Conservation (phyloP, 2,329 filamentous ascomycete genomes). For the Phaeosphaeria sp. region DNA sequence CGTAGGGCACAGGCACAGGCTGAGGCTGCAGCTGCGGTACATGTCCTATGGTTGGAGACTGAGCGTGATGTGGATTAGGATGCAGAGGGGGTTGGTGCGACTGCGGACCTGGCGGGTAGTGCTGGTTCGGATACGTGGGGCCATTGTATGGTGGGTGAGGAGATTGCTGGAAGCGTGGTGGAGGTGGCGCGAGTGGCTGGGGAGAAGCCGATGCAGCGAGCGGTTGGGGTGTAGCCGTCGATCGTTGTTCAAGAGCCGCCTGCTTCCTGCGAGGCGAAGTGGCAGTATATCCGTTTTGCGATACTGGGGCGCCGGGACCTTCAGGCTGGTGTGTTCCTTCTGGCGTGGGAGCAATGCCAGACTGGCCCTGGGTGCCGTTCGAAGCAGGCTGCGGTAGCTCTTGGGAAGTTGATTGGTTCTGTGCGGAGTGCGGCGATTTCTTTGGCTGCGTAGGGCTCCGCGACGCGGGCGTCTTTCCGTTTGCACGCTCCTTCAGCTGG, state of each 20-base stretch:
- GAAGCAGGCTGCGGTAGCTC: slow-evolving; percentile 11
- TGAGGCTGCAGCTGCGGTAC: slow-evolving; percentile 41
- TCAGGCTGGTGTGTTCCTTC: slow-evolving; percentile 12
- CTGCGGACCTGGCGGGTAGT: slow-evolving; percentile 44
- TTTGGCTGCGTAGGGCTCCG: slow-evolving; percentile 32
- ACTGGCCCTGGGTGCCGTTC: slow-evolving; percentile 16
- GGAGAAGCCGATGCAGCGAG: slow-evolving; percentile 14
- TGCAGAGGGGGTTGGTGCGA: slow-evolving; percentile 30
- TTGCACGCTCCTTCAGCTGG: slow-evolving; percentile 35
- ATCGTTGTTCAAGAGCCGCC: slow-evolving; percentile 17
- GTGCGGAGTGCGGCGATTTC: slow-evolving; percentile 33
- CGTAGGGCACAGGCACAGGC: slow-evolving; percentile 32
- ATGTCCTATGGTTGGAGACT: slow-evolving; percentile 44
- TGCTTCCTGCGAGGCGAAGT: slow-evolving; percentile 40
- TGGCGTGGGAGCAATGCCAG: slow-evolving; percentile 13
- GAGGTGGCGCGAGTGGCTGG: too few relatives aligned
- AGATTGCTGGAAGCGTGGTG: slow-evolving; percentile 28
- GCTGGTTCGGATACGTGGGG: slow-evolving; percentile 44
- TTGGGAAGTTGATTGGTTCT: slow-evolving; percentile 21
- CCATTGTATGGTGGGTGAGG: slow-evolving; percentile 37
- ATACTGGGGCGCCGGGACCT: slow-evolving; percentile 9
- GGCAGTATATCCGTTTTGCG: slow-evolving; percentile 14
- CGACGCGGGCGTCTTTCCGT: slow-evolving; percentile 25
- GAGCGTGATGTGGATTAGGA: slow-evolving; percentile 35
- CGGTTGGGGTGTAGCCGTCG: slow-evolving; percentile 24